Base-by-base conservation (phyloP, 176 grass and related monocot genomes). In the Oryza meridionalis region DNA sequence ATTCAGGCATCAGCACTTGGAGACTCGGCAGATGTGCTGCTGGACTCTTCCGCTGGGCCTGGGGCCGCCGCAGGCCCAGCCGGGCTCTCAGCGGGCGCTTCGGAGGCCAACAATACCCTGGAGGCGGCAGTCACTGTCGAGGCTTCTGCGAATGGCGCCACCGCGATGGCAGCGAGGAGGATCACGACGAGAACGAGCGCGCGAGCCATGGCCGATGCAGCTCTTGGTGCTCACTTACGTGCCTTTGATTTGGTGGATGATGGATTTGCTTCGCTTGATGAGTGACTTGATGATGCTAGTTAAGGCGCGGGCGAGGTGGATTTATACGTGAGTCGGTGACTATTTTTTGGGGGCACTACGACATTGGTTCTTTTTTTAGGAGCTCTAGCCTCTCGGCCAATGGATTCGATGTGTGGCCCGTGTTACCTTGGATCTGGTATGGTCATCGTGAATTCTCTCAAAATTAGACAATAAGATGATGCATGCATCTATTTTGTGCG, bases 111-210 rank as follows among this genome's bases (percentile, higher is more conserved):
- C 6, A 9, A 5, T 27, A 66, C 25, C 27, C 27, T 15, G 0
- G 65, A 51, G 38, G 7, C 0, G 9, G 40, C 1, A 4, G n/a
- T 24, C 40, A 24, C 13, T 7, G 2, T 10, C 29, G 25, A 32
- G 26, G 25, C 70, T 4, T 50, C 31, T 16, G 40, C 26, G 47
- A 77, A n/a, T 6, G 82, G 64, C 16, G 46, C 73, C 47, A 84
- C 73, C 15, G 16, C 64, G 6, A 68, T 32, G 49, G 83, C 65
- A 50, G 49, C 25, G 6, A 84, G 73, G 82, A 84, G 82, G 73
- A 84, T 13, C 45, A 69, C 3, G 45, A 21, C 15, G 72, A 84
- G 82, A 9, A 15, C 14, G 3, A 84, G 61, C 4, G 72, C 82
- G 21, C 45, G 72, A 6, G 82, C 44, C 82, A 84, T 76, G 43